Percentiles rank a stretch among this genome's conserved stretches.
Conservation (phyloP, 441 rosid genomes). For the Adansonia rubrostipa region DNA sequence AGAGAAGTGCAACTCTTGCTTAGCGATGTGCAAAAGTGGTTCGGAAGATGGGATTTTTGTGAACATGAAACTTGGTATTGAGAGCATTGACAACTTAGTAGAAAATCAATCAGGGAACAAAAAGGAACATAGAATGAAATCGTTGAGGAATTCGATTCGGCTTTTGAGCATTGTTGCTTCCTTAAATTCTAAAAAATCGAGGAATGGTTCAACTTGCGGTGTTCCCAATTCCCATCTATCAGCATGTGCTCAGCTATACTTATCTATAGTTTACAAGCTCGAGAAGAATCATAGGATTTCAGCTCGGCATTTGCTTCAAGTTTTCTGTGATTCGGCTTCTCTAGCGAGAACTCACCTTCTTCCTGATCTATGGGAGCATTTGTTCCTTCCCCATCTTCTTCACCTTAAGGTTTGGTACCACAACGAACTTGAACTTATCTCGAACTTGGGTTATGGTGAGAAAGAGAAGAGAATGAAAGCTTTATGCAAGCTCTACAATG, state of each 20-base stretch:
- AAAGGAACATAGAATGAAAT: constrained; percentile 36
- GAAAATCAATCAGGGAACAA: constrained; percentile 27
- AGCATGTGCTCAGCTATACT: constrained; percentile 62
- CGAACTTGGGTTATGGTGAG: constrained; percentile 35
- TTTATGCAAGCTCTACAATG: constrained; percentile 49
- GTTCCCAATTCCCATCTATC: constrained; percentile 59
- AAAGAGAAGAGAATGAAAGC: constrained; percentile 43
- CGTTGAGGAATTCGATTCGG: constrained; percentile 41
- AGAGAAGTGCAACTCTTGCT: constrained; percentile 45
- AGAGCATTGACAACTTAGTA: constrained; percentile 47
- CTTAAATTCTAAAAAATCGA: constrained; percentile 44
- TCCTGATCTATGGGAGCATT: constrained; percentile 74
- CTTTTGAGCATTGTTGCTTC: constrained; percentile 50
- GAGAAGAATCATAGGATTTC: constrained; percentile 60
- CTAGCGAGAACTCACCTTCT: constrained; percentile 62
- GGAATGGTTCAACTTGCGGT: constrained; percentile 47
- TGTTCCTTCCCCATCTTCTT: constrained; percentile 72
- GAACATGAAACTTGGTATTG: constrained; percentile 47
- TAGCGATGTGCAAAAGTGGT: constrained; percentile 34
- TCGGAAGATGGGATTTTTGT: constrained; percentile 39
- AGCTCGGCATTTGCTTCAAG: constrained; percentile 59
- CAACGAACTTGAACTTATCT: constrained; percentile 47
- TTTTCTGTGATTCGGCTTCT: constrained; percentile 58
- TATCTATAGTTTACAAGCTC: constrained; percentile 56
- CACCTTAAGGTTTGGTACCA: constrained; percentile 69